phyloP scores from a whole-genome alignment of 192 early-diverging fungal genomes.

The Rhizophlyctis rosea region DNA sequence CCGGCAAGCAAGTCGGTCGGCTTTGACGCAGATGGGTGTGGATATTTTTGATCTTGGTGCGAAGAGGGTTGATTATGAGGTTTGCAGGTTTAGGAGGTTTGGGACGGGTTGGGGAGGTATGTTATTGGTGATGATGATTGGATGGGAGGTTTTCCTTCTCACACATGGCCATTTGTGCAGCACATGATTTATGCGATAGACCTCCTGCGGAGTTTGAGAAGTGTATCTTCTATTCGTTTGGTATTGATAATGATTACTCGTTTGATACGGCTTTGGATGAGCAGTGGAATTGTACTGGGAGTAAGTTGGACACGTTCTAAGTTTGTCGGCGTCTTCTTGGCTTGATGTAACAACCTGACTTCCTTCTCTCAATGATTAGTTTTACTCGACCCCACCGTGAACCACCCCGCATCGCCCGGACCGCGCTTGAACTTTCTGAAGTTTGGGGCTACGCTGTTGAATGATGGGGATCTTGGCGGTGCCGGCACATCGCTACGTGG shows the following conservation, averaged over 20 bases:
- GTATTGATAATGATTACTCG: conserved; percentile 2
- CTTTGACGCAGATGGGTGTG: neutral
- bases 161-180: neutral
- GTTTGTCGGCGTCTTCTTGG: too few relatives aligned
- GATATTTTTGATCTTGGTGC: neutral
- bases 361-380: neutral
- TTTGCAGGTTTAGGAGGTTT: neutral
- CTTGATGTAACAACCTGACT: neutral
- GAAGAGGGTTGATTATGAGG: neutral
- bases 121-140: neutral
- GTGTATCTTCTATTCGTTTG: conserved; percentile 5
- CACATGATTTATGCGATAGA: conserved; percentile 22
- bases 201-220: neutral
- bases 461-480: neutral
- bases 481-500: neutral
- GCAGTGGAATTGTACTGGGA: conserved; percentile 4
- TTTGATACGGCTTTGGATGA: neutral
- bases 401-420: neutral
- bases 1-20: neutral
- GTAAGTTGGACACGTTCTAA: neutral
- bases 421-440: neutral
- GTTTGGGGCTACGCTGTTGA: neutral
- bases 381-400: conserved; percentile 3
- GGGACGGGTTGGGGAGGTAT: conserved; percentile 3
- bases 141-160: neutral